Evolutionary conservation across 1,139 yeast genomes (phyloP).

Genomic region (Candida tropicalis): DNA sequence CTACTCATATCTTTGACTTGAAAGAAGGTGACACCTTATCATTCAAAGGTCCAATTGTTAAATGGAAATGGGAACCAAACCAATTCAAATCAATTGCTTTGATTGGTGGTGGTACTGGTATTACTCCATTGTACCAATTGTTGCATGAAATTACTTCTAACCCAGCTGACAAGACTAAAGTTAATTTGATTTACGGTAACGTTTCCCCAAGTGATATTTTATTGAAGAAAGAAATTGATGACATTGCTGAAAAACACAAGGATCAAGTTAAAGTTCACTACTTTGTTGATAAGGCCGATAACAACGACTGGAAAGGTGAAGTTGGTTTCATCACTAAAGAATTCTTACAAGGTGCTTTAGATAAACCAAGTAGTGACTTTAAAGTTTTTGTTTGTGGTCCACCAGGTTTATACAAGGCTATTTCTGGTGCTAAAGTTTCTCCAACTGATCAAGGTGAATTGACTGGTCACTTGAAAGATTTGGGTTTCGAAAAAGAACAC

Average conservation of each 20-base stretch:
- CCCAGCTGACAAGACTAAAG: slow-evolving; percentile 77
- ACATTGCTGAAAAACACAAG: slow-evolving; percentile 57
- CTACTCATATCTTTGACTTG: slow-evolving; percentile 70
- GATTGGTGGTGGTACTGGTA: slow-evolving; percentile 97
- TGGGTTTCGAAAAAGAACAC: slow-evolving; percentile 84
- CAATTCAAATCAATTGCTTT: slow-evolving; percentile 75
- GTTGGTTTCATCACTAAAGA: slow-evolving; percentile 84
- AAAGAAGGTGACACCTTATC: slow-evolving; percentile 80
- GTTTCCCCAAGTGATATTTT: slow-evolving; percentile 78
- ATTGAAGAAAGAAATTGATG: slow-evolving; percentile 77
- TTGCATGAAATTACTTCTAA: slow-evolving; percentile 75
- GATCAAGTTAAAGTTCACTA: slow-evolving; percentile 74
- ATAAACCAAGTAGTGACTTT: slow-evolving; percentile 61
- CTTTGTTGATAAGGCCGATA: slow-evolving; percentile 69
- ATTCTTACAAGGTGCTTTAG: slow-evolving; percentile 65
- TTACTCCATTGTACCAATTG: slow-evolving; percentile 93
- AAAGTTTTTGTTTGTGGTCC: slow-evolving; percentile 94
- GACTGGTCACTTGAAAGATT: slow-evolving; percentile 80
- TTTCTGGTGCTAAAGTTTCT: slow-evolving; percentile 80
- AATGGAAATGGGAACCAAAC: slow-evolving; percentile 92
- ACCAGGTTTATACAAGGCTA: slow-evolving; percentile 50
- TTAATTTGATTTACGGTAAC: slow-evolving; percentile 75
- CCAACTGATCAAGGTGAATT: slow-evolving; percentile 96
- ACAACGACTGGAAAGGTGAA: slow-evolving; percentile 73
- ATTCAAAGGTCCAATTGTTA: slow-evolving; percentile 92